phyloP scores from a whole-genome alignment of 345 rosid species.

The Aegle marmelos region DNA sequence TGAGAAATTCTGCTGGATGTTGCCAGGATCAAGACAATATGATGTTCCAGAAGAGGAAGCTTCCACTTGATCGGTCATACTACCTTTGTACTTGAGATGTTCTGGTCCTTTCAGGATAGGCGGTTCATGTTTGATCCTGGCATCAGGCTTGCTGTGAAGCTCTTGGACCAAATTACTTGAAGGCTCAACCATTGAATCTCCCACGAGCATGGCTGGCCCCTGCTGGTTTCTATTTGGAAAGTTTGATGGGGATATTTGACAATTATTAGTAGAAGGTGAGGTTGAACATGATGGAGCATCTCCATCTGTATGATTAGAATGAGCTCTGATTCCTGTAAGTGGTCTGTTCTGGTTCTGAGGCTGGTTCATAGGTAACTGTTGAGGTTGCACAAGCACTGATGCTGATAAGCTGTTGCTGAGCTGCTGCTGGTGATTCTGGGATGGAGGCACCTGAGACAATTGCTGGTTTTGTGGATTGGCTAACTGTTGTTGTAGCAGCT shows the following conservation, averaged over 20 bases:
- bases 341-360: constrained; percentile 54
- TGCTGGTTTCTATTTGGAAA: constrained; percentile 70
- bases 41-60: constrained; percentile 94
- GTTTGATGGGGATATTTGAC: constrained; percentile 62
- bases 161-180: constrained; percentile 59
- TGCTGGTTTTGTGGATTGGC: constrained; percentile 52
- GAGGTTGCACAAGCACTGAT: constrained; percentile 53
- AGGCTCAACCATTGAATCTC: constrained; percentile 57
- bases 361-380: constrained; percentile 54
- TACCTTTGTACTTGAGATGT: constrained; percentile 62
- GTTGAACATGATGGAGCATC: constrained; percentile 96
- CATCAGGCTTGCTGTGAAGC: constrained; percentile 62
- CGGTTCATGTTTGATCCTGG: constrained; percentile 53
- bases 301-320: constrained; percentile 74
- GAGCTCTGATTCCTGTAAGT: constrained; percentile 47
- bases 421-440: constrained; percentile 63
- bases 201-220: constrained; percentile 45
- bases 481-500: constrained; percentile 59
- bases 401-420: constrained; percentile 53
- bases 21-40: constrained; percentile 75
- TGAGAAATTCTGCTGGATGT: constrained; percentile 68
- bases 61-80: constrained; percentile 74
- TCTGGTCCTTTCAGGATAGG: constrained; percentile 51
- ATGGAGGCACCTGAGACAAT: constrained; percentile 42
- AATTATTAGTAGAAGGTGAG: constrained; percentile 91